phyloP scores from a whole-genome alignment of 1,284 basidiomycete species.

The Ceratobasidium sp. region DNA sequence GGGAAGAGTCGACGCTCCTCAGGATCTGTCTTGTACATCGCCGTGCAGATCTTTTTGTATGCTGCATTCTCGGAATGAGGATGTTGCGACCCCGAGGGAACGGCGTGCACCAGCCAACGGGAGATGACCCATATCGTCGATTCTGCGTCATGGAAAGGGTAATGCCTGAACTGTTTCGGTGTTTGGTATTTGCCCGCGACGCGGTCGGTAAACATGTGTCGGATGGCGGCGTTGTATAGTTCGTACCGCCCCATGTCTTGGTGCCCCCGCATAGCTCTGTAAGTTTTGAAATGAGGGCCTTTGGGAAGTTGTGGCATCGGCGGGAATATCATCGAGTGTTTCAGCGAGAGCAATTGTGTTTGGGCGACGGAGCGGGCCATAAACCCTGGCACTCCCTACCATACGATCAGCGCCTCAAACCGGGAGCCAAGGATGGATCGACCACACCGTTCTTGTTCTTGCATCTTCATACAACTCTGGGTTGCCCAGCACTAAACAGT shows the following conservation, averaged over 20 bases:
- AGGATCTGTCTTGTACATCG: background rate
- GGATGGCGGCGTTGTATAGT: no score
- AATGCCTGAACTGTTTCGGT: no score
- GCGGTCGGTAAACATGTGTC: no score
- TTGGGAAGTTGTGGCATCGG: background rate
- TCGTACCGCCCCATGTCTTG: no score
- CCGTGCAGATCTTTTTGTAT: no score
- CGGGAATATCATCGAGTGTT: background rate
- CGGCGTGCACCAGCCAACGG: no score
- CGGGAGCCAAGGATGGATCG: background rate
- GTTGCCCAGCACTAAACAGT: background rate
- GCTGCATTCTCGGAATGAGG: no score
- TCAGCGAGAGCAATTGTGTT: background rate
- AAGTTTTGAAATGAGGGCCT: background rate
- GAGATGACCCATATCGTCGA: no score
- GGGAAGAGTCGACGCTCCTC: background rate
- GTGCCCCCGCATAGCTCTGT: no score
- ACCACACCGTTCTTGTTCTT: background rate
- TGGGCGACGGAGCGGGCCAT: slow-evolving; percentile 10
- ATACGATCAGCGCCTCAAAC: background rate
- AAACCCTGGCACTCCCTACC: background rate
- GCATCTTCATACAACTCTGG: background rate
- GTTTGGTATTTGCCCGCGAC: no score
- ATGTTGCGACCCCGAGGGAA: no score
- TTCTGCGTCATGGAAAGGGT: no score